phyloP scores from a whole-genome alignment of 192 early-diverging fungal genomes.

The Glomus cerebriforme region DNA sequence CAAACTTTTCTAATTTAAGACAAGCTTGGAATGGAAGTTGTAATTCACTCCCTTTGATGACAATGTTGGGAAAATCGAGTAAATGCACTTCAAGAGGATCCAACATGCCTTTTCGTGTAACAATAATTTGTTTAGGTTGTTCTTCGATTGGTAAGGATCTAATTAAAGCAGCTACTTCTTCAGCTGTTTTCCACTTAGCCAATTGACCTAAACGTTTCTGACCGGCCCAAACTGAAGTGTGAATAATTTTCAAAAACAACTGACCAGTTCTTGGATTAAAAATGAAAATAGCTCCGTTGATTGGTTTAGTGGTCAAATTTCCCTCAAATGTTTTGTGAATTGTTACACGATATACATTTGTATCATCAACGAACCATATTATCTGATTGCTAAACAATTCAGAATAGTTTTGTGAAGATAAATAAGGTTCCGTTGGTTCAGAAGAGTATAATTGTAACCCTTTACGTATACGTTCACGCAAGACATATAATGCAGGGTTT shows the following conservation, averaged over 20 bases:
- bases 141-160: conserved; percentile 98
- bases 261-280: conserved; percentile 99
- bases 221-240: conserved; percentile 98
- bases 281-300: conserved; percentile 99
- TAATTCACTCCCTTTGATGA: conserved; percentile 96
- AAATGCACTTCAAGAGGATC: conserved; percentile 96
- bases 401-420: conserved; percentile 92
- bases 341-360: conserved; percentile 99
- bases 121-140: conserved; percentile 99
- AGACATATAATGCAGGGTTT: conserved; percentile 95
- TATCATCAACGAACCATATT: conserved; percentile 99
- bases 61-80: conserved; percentile 98
- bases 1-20: conserved; percentile 98
- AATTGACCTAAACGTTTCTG: conserved; percentile 99
- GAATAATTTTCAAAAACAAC: conserved; percentile 99
- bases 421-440: conserved; percentile 97
- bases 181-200: conserved; percentile 99
- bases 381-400: conserved; percentile 98
- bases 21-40: conserved; percentile 98
- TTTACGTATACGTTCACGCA: conserved; percentile 98
- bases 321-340: conserved; percentile 99
- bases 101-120: conserved; percentile 99
- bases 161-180: conserved; percentile 99
- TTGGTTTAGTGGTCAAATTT: conserved; percentile 98
- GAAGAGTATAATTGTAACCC: conserved; percentile 97